Evolutionary conservation across 768 basidiomycete genomes (phyloP).

Genomic region (Termitomyces sp.): DNA sequence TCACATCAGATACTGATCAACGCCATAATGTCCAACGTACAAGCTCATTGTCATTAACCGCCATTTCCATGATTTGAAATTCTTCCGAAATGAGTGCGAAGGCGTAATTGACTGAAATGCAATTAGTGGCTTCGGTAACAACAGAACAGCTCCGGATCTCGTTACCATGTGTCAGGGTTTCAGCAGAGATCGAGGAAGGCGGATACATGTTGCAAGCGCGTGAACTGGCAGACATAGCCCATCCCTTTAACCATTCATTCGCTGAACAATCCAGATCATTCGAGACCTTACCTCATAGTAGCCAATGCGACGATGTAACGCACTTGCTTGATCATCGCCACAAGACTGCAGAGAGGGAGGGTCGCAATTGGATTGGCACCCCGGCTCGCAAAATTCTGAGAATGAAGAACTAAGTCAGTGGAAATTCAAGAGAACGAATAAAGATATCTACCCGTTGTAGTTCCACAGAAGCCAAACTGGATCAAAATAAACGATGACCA

Average conservation of each 20-base stretch:
- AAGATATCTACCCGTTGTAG: not conserved
- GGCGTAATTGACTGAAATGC: not conserved
- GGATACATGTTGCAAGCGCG: constrained; percentile 2
- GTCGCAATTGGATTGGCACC: constrained; percentile 4
- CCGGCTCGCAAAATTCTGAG: not conserved
- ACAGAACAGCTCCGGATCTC: not conserved
- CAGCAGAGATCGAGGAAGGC: not conserved
- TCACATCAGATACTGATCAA: not conserved
- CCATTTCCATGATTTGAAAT: not conserved
- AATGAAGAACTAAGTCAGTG: not conserved
- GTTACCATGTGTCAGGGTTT: constrained; percentile 2
- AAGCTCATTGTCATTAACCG: not conserved
- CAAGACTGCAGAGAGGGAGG: not conserved
- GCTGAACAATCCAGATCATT: not conserved
- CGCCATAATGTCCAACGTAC: not conserved
- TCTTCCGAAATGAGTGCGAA: constrained; percentile 3
- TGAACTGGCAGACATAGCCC: not conserved
- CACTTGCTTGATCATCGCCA: not conserved
- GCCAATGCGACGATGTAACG: constrained; percentile 1
- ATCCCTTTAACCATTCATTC: not conserved
- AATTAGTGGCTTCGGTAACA: not conserved
- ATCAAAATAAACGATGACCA: not conserved
- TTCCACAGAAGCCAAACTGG: constrained; percentile 1
- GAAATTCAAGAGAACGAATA: not conserved
- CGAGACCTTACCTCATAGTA: not conserved